Conservation (phyloP, 345 rosid species). For the Hypericum androsaemum region DNA sequence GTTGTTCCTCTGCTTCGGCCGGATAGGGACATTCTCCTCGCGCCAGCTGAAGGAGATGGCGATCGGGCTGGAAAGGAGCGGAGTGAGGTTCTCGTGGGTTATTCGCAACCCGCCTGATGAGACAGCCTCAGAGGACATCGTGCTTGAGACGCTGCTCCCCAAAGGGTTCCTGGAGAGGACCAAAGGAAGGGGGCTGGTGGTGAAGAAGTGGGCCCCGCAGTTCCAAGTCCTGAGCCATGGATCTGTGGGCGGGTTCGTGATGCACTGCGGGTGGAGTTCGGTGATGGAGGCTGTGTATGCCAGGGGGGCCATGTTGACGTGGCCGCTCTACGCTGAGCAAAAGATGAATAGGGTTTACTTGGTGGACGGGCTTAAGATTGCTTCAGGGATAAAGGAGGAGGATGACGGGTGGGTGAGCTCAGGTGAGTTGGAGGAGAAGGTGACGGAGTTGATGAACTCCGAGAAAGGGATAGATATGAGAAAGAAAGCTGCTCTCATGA, state of each 20-base stretch:
- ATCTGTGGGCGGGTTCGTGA: constrained; percentile 52
- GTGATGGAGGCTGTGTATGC: constrained; percentile 45
- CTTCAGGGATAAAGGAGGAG: constrained; percentile 5
- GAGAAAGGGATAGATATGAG: constrained; percentile 12
- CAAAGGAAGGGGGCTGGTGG: constrained; percentile 31
- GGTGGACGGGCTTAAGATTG: constrained; percentile 11
- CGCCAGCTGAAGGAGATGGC: constrained; percentile 39
- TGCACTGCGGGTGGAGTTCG: constrained; percentile 73
- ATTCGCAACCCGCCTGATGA: constrained; percentile 25
- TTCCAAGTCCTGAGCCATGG: constrained; percentile 37
- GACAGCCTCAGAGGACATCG: constrained; percentile 8
- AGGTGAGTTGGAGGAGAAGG: constrained; percentile 20
- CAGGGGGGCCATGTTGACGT: constrained; percentile 44
- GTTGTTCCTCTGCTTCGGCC: constrained; percentile 35
- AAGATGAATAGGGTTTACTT: too few relatives aligned
- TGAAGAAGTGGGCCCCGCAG: constrained; percentile 59
- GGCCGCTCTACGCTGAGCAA: constrained; percentile 20
- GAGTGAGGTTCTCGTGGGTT: constrained; percentile 38
- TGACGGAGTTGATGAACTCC: constrained; percentile 11
- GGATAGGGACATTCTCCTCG: constrained; percentile 27
- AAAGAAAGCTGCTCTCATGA: constrained; percentile 10
- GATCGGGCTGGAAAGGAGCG: constrained; percentile 32
- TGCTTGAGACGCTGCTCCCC: constrained; percentile 21
- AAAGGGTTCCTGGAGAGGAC: constrained; percentile 33
- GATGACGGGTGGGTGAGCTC: constrained; percentile 22